A percentile compares a stretch with the other conserved stretches of the same genome.
Evolutionary conservation across 2,329 filamentous ascomycete genomes (phyloP).

Genomic region (Xylariaceae sp.): DNA sequence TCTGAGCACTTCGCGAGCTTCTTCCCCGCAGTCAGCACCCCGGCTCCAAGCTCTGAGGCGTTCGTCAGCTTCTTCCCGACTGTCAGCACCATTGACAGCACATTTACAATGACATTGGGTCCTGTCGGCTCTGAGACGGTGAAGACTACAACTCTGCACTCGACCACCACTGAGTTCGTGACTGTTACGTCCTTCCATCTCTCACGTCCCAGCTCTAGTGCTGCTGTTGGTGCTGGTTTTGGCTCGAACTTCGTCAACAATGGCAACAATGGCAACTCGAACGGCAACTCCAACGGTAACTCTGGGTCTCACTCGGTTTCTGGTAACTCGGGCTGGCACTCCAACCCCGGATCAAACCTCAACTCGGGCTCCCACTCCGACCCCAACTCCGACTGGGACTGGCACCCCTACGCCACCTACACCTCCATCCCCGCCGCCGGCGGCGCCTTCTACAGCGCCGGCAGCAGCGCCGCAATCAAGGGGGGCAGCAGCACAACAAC

Average conservation of each 20-base stretch:
- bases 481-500: constrained; percentile 15
- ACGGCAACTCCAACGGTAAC: constrained; percentile 9
- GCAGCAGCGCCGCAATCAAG: constrained; percentile 7
- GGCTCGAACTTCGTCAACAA: neutral
- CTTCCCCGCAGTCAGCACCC: constrained; percentile 12
- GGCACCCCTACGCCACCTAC: no score
- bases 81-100: constrained; percentile 13
- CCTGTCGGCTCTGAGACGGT: constrained; percentile 28
- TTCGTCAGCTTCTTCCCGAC: constrained; percentile 12
- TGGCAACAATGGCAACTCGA: neutral
- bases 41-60: constrained; percentile 13
- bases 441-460: neutral
- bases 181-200: constrained; percentile 21
- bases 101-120: constrained; percentile 29
- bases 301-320: neutral
- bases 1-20: constrained; percentile 7
- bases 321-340: neutral
- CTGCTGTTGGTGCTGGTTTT: constrained; percentile 21
- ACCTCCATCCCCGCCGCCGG: no score
- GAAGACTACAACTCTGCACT: constrained; percentile 30
- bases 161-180: constrained; percentile 28
- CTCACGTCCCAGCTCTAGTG: neutral
- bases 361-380: no score
- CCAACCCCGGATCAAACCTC: no score
- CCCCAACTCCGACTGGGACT: neutral